Base-by-base conservation (phyloP, 139 green algal species). In the Coelastrella sp. region DNA sequence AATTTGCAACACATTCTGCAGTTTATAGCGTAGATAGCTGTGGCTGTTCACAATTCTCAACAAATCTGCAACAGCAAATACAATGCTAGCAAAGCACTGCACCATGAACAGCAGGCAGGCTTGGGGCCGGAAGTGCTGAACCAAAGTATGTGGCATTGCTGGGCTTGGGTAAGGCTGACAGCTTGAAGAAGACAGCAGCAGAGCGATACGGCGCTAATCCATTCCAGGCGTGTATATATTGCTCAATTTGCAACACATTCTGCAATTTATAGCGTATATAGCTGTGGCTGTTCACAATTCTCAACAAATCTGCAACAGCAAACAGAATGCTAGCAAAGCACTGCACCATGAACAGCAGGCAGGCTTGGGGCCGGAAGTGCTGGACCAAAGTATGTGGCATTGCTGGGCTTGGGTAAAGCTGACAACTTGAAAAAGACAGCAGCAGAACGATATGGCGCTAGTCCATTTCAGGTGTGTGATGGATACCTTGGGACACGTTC, bases 331-430 rank as follows among this genome's bases (percentile, higher is more conserved):
- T 47, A 96, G 88, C 58, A 92, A 22, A 71, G 88, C 17, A 82
- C 54, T 10, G 32, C 74, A 32, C 89, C 32, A 47, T 47, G 80
- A 68, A 77, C 59, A 47, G 66, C 80, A 47, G 0, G 89, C 68
- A 75, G 88, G 58, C 8, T 91, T n/a, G 90, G 22, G 73, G 23
- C n/a, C 17, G 20, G 64, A 74, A 64, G 19, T 87, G 82, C 60
- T 75, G 80, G 57, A 32, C 92, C 80, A 81, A 90, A 84, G 58
- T 92, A 91, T 66, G 78, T 98, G 2, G 94, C 87, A 7, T 80
- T 99, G 23, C 90, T 96, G 5, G 97, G 97, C 11, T 77, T 99
- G 80, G 97, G 97, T 66, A 94, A 95, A 58, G 81, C 61, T 0
- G 94, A 92, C 16, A 90, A 96, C 59, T 83, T 95, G 5, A 65